These are phyloP conservation scores for Erigeron canadensis DNA, from an alignment of 129 eudicot species.

Conservation along the genomic window DNA sequence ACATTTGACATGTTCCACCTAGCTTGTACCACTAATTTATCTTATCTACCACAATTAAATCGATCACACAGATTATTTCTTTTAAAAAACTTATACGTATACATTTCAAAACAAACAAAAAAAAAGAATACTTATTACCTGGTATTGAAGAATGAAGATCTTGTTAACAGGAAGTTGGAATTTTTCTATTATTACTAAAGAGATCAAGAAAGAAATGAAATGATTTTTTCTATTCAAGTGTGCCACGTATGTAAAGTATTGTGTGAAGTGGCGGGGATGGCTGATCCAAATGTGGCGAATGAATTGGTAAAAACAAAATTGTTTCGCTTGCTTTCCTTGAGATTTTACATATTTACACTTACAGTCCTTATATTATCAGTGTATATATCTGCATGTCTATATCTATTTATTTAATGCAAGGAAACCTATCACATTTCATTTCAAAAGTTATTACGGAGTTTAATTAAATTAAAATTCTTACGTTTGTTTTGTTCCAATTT, in stretches of 20 bases:
- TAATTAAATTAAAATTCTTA: background rate
- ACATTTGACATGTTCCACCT: conserved; percentile 35
- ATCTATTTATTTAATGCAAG: background rate
- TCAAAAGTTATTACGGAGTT: background rate
- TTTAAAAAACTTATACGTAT: too few species aligned
- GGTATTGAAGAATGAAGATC: too few species aligned
- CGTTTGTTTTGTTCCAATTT: background rate
- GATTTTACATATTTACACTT: background rate
- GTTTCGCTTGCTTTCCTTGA: background rate
- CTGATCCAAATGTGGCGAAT: conserved; percentile 31
- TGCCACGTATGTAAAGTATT: conserved; percentile 34
- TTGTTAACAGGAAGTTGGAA: too few species aligned
- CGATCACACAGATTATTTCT: background rate
- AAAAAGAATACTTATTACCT: conserved; percentile 21
- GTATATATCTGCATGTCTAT: background rate
- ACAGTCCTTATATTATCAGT: background rate
- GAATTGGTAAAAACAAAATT: conserved; percentile 27
- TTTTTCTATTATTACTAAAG: background rate
- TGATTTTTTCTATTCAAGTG: conserved; percentile 21
- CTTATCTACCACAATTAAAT: background rate
- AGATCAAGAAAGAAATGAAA: background rate
- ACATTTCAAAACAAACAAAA: too few species aligned
- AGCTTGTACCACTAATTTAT: background rate
- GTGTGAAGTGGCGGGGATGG: conserved; percentile 36
- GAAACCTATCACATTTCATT: background rate